Base-by-base conservation (phyloP, 2,329 filamentous ascomycete genomes). In the Falciphora oryzae region DNA sequence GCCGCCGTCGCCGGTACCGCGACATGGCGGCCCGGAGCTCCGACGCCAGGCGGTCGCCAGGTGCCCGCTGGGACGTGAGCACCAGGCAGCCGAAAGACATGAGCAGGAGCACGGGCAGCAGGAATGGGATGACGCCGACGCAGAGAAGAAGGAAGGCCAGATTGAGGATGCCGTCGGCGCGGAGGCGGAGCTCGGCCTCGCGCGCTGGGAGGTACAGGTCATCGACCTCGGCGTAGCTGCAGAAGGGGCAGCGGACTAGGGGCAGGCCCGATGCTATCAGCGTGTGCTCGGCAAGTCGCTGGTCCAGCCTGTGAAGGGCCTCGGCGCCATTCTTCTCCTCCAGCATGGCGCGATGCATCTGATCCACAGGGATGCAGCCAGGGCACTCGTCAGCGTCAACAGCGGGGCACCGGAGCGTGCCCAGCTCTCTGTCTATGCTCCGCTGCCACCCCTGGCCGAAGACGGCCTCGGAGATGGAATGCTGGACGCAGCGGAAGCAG, bases 381-480 rank as follows among this genome's bases (percentile, higher is more conserved):
- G 82, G 73, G 70, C 95, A 98, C n/a, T 85, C 86, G 59, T 83
- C 78, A 0, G 84, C 80, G 62, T 89, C 84, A 0, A 92, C 88
- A 1, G 93, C 92, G n/a, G 96, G 84, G 73, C 95, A 98, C 66
- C 85, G 86, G 64, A 98, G 81, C 0, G 92, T 93, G 53, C 90
- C 90, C 53, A 82, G 85, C 65, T 87, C 83, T 32, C 85, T 76
- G 72, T 95, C 85, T 70, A 97, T 89, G 70, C 86, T 95, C 66
- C 90, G 88, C 62, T 87, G 85, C 92, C 94, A 97, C 63, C 92
- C 92, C 75, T 98, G 95, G 0, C 95, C 95, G 73, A 96, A 98
- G 0, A 98, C 80, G 2, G 93, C 93, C 74, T 98, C 94, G 62
- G 89, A 90, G 66, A 94, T 84, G 14, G 93, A 89, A 68, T 90